Evolutionary conservation across 163 green algal genomes (phyloP), one percentile per base, ranked within the genome.

Genomic region (Coccomyxa subellipsoidea): DNA sequence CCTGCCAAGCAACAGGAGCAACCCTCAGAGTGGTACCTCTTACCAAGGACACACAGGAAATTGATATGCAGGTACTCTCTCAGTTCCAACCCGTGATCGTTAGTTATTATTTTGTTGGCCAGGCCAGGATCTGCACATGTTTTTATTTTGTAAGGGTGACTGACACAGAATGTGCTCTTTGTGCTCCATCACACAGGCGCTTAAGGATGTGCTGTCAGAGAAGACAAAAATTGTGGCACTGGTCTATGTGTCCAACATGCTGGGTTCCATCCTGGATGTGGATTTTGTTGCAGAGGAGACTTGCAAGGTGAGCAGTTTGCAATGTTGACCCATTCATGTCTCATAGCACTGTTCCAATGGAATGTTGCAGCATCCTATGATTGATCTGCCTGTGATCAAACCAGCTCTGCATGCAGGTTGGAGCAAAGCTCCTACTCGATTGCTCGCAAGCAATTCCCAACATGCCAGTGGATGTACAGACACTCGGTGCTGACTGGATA

Each of bases 401-500:
- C 21, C 69, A 34, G 7, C 10, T 73, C 1, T 34, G 1, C 4
- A 32, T 7, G 32, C 38, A 83, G 53, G 90, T 95, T 35, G 96
- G 95, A 9, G 96, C 95, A 2, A 92, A 89, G 54, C 86, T 99
- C 71, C 86, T 99, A 84, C 86, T 99, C 37, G 97, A 99, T 85
- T 93, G 90, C 84, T 99, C 95, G 91, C 97, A 99, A 89, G 95
- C 90, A 2, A 94, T 99, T 81, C 97, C 97, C 9, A 94, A 99
- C 92, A 96, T 97, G 92, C 91, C 94, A 0, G 85, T 99, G 8
- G 92, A 99, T 80, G 97, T 99, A 37, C 89, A 94, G 71, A 75
- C 85, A 0, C 90, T 99, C 47, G 95, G 94, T 1, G 95, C 91
- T 18, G 97, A 99, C 88, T 99, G 91, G 88, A 94, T 99, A 37